phyloP scores from a whole-genome alignment of 768 basidiomycete species.

The Leccinum obscurum region DNA sequence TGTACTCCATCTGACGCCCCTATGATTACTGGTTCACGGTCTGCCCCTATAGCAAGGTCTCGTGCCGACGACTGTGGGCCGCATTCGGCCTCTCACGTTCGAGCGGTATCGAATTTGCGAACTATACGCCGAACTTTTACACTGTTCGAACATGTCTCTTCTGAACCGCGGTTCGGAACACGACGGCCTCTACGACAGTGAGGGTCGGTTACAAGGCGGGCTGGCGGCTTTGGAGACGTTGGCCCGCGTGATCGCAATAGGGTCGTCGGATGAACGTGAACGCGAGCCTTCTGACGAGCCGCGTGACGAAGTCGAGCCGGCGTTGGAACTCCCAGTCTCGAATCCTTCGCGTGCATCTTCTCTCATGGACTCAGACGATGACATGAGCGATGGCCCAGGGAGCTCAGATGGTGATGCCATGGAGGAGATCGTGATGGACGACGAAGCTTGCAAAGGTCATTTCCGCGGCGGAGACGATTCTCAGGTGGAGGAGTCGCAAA shows the following conservation, averaged over 20 bases:
- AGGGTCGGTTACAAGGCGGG: constrained; percentile 88
- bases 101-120: constrained; percentile 97
- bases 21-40: constrained; percentile 16
- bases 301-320: constrained; percentile 56
- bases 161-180: constrained; percentile 78
- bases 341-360: constrained; percentile 50
- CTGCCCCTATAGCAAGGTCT: constrained; percentile 53
- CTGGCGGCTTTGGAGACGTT: constrained; percentile 81
- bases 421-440: constrained; percentile 82
- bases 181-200: constrained; percentile 71
- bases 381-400: constrained; percentile 72
- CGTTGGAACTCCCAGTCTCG: constrained; percentile 68
- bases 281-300: constrained; percentile 60
- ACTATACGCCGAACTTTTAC: constrained; percentile 92
- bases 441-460: constrained; percentile 48
- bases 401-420: constrained; percentile 79
- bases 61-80: constrained; percentile 72
- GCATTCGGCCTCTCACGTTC: constrained; percentile 79
- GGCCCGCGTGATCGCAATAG: constrained; percentile 76
- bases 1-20: constrained; percentile 27
- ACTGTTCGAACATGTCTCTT: constrained; percentile 97
- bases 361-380: constrained; percentile 70
- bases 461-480: constrained; percentile 27
- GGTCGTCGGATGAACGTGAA: constrained; percentile 52
- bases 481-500: constrained; percentile 33